Evolutionary conservation across 345 rosid species (phyloP).

Genomic region (Salix brachista): DNA sequence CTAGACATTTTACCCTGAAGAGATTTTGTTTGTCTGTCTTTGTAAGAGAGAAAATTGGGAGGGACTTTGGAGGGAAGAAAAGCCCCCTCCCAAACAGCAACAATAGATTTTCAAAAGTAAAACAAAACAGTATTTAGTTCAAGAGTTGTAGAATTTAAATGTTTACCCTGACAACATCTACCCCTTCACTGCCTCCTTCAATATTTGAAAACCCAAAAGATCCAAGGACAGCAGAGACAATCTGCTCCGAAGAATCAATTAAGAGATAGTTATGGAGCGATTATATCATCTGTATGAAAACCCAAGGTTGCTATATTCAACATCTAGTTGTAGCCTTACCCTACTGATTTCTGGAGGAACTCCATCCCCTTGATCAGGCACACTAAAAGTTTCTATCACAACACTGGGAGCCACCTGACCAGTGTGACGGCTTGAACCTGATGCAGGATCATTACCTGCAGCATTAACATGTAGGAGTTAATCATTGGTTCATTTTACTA

Average conservation of each 20-base stretch:
- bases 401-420: constrained; percentile 46
- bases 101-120: background rate
- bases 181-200: constrained; percentile 43
- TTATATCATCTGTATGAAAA: background rate
- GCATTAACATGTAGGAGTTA: constrained; percentile 2
- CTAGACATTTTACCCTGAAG: background rate
- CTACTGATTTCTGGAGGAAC: constrained; percentile 66
- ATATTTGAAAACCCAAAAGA: constrained; percentile 56
- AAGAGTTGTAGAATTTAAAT: constrained; percentile 9
- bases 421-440: constrained; percentile 36
- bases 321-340: constrained; percentile 38
- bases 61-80: background rate
- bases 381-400: constrained; percentile 57
- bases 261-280: background rate
- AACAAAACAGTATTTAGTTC: background rate
- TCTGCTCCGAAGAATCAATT: constrained; percentile 34
- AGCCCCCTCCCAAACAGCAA: background rate
- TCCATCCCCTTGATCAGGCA: constrained; percentile 70
- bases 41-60: background rate
- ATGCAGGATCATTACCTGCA: constrained; percentile 39
- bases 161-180: constrained; percentile 41
- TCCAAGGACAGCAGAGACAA: constrained; percentile 72
- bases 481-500: background rate
- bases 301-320: background rate
- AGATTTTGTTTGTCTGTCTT: background rate